A percentile compares a stretch with the other conserved stretches of the same genome.
Conservation (phyloP, 2,329 filamentous ascomycete genomes). For the Onygenales sp. region DNA sequence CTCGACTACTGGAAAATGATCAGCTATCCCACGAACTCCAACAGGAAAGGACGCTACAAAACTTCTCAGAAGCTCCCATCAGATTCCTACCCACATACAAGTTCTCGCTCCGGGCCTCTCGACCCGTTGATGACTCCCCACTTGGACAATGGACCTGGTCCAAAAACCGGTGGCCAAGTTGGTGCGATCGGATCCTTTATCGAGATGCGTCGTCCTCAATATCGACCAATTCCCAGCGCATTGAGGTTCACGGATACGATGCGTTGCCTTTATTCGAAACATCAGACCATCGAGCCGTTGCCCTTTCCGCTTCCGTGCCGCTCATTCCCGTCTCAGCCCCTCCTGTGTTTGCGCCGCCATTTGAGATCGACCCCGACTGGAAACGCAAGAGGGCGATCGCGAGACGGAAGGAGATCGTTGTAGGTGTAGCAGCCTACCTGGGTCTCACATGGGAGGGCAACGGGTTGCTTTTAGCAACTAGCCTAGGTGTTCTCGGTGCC, state of each 20-base stretch:
- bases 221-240: constrained; percentile 25
- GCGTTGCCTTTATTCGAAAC: constrained; percentile 69
- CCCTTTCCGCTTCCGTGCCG: constrained; percentile 59
- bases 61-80: constrained; percentile 64
- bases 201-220: constrained; percentile 51
- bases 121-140: constrained; percentile 22
- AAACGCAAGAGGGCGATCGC: constrained; percentile 43
- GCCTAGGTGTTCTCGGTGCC: constrained; percentile 28
- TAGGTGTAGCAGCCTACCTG: constrained; percentile 50
- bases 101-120: constrained; percentile 46
- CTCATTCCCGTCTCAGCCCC: constrained; percentile 35
- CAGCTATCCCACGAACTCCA: constrained; percentile 66
- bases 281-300: constrained; percentile 82
- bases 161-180: constrained; percentile 74
- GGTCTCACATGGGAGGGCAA: constrained; percentile 39
- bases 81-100: constrained; percentile 92
- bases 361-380: constrained; percentile 50
- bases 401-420: constrained; percentile 48
- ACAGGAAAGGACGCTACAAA: constrained; percentile 64
- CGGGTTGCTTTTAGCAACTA: constrained; percentile 29
- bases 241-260: constrained; percentile 56
- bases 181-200: constrained; percentile 87
- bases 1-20: constrained; percentile 60
- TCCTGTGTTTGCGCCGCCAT: constrained; percentile 37
- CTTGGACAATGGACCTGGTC: constrained; percentile 61